Evolutionary conservation across 1,284 basidiomycete genomes (phyloP), one percentile per base, ranked within the genome.

Genomic region (Naganishia sp.): DNA sequence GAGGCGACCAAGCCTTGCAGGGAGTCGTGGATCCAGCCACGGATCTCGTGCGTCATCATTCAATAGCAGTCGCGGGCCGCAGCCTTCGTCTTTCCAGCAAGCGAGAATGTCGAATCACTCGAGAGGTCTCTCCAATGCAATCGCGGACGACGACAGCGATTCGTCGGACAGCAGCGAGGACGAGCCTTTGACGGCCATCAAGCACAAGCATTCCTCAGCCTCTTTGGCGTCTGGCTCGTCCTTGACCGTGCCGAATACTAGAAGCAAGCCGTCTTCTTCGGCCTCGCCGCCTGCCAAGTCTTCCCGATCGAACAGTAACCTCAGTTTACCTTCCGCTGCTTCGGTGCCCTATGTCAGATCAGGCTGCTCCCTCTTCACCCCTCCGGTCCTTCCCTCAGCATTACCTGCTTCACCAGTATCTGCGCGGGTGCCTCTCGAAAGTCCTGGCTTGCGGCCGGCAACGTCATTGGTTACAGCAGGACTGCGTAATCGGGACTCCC

Each of bases 111-210:
- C 58, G 9, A 35, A 23, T 43, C 58, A 61, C 50, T 50, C 47
- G 41, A 32, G 58, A 6, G 28, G 21, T 42, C 21, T 25, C n/a
- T 61, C 58, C 7, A 61, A 39, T 39, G 47, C 28, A 11, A 17
- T 51, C 15, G 46, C 39, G 18, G 60, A 58, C 18, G 54, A 35
- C n/a, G 58, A 45, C 10, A 63, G 47, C 46, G 52, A 63, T 10
- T 50, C 54, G 25, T 39, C n/a, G 7, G 42, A 42, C 23, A 68
- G 67, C 32, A 68, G 67, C 43, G 64, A 65, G 13, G 67, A 68
- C 35, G 67, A 68, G 42, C 52, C 64, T 21, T 31, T 68, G 18
- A 46, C 63, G 0, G 52, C 54, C 13, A 63, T 68, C 43, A 51
- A 41, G 28, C 51, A 52, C n/a, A 68, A 65, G 53, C 57, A 51